Percentiles rank a stretch among this genome's conserved stretches.
Conservation (phyloP, 805 yeast species). For the Ascoidea asiatica region DNA sequence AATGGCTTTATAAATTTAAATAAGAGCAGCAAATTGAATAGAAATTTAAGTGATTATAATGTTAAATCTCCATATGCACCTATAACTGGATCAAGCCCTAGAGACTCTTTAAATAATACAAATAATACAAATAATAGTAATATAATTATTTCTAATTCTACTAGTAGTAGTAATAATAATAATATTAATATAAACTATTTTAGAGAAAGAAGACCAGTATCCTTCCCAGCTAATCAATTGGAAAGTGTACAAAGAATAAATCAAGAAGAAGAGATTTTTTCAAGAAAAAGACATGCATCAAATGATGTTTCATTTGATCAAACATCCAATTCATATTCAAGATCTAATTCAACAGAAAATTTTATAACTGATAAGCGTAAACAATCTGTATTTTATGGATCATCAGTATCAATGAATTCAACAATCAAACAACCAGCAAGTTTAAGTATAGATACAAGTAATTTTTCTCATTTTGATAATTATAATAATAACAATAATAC, state of each 20-base stretch:
- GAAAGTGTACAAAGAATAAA: neutral
- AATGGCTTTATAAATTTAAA: too few species aligned
- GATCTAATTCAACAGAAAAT: neutral
- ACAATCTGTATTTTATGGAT: neutral
- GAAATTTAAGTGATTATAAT: neutral
- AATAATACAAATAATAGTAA: too few species aligned
- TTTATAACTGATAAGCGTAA: neutral
- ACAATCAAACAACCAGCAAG: neutral
- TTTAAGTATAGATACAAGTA: too few species aligned
- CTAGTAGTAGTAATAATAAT: neutral
- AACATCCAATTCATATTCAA: neutral
- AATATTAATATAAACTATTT: neutral
- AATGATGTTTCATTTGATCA: constrained; percentile 8
- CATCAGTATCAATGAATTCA: too few species aligned
- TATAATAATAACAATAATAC: neutral
- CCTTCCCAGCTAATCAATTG: constrained; percentile 1
- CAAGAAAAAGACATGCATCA: constrained; percentile 14
- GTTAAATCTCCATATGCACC: neutral
- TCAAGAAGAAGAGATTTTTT: constrained; percentile 6
- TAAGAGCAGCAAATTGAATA: too few species aligned
- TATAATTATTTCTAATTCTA: too few species aligned
- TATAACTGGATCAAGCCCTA: too few species aligned
- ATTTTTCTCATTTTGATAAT: neutral
- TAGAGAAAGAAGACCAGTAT: neutral
- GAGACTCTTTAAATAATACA: too few species aligned